Evolutionary conservation across 352 stramenopile species (phyloP).

Genomic region (Blastocystis sp.): DNA sequence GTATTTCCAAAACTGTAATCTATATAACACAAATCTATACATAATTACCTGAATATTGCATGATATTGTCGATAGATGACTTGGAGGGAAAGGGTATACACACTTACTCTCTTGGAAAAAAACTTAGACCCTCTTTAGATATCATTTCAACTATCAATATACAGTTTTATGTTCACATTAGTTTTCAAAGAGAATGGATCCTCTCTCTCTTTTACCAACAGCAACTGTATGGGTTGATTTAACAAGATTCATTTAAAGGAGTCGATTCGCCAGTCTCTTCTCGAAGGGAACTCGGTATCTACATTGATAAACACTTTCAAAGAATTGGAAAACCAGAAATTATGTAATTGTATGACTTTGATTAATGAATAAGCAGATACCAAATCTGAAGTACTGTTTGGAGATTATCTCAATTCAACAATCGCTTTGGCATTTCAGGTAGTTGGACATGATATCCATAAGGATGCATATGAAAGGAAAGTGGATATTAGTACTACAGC

Average conservation of each 20-base stretch:
- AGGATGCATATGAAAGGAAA: background rate
- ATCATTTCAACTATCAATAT: too few relatives aligned
- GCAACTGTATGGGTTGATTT: background rate
- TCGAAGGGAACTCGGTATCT: background rate
- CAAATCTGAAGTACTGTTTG: background rate
- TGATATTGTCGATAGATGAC: too few relatives aligned
- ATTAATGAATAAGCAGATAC: background rate
- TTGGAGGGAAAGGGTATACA: too few relatives aligned
- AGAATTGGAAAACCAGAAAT: background rate
- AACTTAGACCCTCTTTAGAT: too few relatives aligned
- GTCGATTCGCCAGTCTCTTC: background rate
- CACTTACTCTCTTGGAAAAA: too few relatives aligned
- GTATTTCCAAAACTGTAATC: too few relatives aligned
- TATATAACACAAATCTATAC: too few relatives aligned
- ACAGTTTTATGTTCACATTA: too few relatives aligned
- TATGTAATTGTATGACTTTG: background rate
- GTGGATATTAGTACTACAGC: background rate
- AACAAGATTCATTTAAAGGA: background rate
- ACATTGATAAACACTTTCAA: background rate
- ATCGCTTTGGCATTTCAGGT: conserved; percentile 16
- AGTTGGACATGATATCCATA: background rate
- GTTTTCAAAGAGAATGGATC: conserved; percentile 31
- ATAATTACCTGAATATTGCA: too few relatives aligned
- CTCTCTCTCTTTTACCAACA: background rate
- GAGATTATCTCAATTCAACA: background rate